Evolutionary conservation across 1,284 basidiomycete genomes (phyloP).

Genomic region (Cryptococcus sp.): DNA sequence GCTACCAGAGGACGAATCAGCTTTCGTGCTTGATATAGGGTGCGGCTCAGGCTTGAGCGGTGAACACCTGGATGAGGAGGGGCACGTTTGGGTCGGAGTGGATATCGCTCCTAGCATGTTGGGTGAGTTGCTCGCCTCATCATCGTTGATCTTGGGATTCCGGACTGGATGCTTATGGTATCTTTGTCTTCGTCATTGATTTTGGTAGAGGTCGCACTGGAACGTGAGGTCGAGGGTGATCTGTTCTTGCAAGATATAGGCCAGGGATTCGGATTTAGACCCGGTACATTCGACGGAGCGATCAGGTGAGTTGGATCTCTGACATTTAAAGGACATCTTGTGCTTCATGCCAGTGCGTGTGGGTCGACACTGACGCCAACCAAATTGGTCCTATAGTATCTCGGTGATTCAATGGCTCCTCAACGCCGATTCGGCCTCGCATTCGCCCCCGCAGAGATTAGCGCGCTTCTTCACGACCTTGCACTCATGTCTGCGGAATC

Average conservation of each 20-base stretch:
- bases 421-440: slow-evolving; percentile 91
- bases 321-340: not conserved
- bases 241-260: slow-evolving; percentile 90
- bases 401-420: slow-evolving; percentile 98
- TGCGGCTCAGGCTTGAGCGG: slow-evolving; percentile 98
- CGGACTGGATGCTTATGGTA: not conserved
- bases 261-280: slow-evolving; percentile 90
- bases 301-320: slow-evolving; percentile 69
- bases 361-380: too few relatives aligned
- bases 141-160: too few relatives aligned
- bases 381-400: too few relatives aligned
- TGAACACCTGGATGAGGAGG: slow-evolving; percentile 92
- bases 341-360: not conserved
- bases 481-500: slow-evolving; percentile 86
- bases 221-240: slow-evolving; percentile 91
- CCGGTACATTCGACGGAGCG: slow-evolving; percentile 95
- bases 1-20: slow-evolving; percentile 71
- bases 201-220: slow-evolving; percentile 80
- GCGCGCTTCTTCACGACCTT: slow-evolving; percentile 95
- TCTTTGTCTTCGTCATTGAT: too few relatives aligned
- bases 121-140: slow-evolving; percentile 62
- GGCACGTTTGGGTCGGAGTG: slow-evolving; percentile 91
- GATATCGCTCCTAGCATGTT: slow-evolving; percentile 98
- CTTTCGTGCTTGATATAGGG: slow-evolving; percentile 91
- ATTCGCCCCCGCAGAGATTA: slow-evolving; percentile 89